Evolutionary conservation across 1,139 yeast species (phyloP).

Genomic region (Arxiozyma heterogenica): DNA sequence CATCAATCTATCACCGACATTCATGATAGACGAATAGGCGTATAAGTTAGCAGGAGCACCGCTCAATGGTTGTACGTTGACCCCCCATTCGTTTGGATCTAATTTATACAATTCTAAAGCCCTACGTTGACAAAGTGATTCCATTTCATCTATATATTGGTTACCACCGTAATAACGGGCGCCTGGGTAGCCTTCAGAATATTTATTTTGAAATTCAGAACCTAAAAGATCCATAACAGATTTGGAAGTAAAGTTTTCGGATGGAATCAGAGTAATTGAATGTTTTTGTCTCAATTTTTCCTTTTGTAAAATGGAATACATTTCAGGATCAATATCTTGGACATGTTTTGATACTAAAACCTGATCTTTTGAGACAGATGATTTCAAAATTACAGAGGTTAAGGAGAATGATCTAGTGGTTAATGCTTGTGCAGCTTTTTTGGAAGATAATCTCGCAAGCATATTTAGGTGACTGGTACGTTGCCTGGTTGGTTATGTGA

Average conservation of each 20-base stretch:
- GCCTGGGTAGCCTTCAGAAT: slow-evolving; percentile 98
- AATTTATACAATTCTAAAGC: slow-evolving; percentile 79
- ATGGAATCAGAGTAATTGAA: slow-evolving; percentile 85
- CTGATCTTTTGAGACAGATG: slow-evolving; percentile 13
- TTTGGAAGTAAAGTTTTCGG: slow-evolving; percentile 89
- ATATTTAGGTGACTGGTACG: too few species aligned
- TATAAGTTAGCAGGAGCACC: slow-evolving; percentile 96
- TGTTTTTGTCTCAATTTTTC: slow-evolving; percentile 81
- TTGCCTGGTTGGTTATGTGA: not conserved
- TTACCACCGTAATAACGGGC: slow-evolving; percentile 97
- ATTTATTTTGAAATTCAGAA: slow-evolving; percentile 94
- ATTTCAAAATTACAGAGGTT: not conserved
- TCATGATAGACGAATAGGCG: slow-evolving; percentile 84
- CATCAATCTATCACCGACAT: slow-evolving; percentile 89
- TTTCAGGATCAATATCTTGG: slow-evolving; percentile 72
- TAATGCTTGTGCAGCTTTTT: not conserved
- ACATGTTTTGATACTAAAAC: slow-evolving; percentile 54
- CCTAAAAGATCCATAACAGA: slow-evolving; percentile 93
- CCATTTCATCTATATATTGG: slow-evolving; percentile 86
- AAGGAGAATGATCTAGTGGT: not conserved
- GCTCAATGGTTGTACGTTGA: slow-evolving; percentile 85
- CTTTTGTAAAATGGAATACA: slow-evolving; percentile 59
- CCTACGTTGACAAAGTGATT: slow-evolving; percentile 79
- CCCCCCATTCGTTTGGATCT: slow-evolving; percentile 83
- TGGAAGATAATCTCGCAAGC: not conserved